A percentile compares a stretch with the other conserved stretches of the same genome.
Conservation (phyloP, 495 filamentous ascomycete genomes). For the Penicillium dipodomyicola region DNA sequence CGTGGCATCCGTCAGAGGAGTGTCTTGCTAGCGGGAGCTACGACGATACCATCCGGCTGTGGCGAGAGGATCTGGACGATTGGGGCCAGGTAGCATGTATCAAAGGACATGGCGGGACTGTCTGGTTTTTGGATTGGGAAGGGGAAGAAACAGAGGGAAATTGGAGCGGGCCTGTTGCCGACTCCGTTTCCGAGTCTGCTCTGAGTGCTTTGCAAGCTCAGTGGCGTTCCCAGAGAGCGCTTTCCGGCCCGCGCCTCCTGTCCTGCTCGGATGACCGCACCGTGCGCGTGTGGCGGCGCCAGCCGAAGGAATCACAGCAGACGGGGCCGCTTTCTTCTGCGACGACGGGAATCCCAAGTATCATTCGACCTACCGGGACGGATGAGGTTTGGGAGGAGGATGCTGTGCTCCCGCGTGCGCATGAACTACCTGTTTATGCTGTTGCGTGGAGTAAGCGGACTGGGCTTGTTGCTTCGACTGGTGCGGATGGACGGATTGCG, state of each 20-base stretch:
- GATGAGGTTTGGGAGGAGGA: constrained; percentile 82
- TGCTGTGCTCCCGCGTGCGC: constrained; percentile 64
- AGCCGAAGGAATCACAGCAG: constrained; percentile 47
- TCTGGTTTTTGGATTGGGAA: constrained; percentile 90
- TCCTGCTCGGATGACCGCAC: constrained; percentile 78
- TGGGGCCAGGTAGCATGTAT: constrained; percentile 88
- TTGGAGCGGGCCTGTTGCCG: background rate
- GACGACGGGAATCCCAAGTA: constrained; percentile 63
- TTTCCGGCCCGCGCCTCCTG: constrained; percentile 62
- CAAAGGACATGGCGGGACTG: constrained; percentile 72
- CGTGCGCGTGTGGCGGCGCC: constrained; percentile 72
- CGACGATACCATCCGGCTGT: constrained; percentile 86
- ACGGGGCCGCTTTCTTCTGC: constrained; percentile 29
- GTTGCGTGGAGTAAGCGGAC: constrained; percentile 73
- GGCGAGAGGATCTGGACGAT: constrained; percentile 86
- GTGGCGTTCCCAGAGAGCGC: constrained; percentile 42
- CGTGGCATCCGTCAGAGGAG: constrained; percentile 82
- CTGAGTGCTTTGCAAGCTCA: constrained; percentile 23
- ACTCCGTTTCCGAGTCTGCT: constrained; percentile 5
- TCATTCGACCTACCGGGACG: constrained; percentile 65
- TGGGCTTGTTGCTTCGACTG: constrained; percentile 75
- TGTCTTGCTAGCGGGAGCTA: constrained; percentile 84
- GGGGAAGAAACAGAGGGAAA: constrained; percentile 47
- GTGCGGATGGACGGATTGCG: constrained; percentile 80
- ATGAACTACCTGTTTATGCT: constrained; percentile 78